Evolutionary conservation across 1,284 basidiomycete genomes (phyloP), one percentile per base, ranked within the genome.

Genomic region (Sphagnurus paluster): DNA sequence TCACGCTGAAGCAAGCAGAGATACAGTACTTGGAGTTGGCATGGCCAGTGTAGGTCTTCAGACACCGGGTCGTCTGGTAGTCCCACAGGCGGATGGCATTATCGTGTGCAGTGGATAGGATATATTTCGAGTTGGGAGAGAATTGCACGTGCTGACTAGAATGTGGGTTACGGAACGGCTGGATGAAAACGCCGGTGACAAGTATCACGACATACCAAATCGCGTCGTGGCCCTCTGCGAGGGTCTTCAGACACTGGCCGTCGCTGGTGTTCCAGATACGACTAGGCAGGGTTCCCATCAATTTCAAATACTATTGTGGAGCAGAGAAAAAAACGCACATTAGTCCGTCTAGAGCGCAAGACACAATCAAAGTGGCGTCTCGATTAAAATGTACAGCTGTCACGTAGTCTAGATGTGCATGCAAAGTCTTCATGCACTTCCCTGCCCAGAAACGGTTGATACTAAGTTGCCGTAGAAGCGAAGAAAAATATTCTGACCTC

Each of bases 191-290:
- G 40, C 26, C 13, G 11, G 13, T 37, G 42, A 35, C 11, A 39
- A 20, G 23, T 33, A 13, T 24, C 36, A 17, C 2, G 5, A 69
- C 76, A 33, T 63, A 93, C 84, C 95, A 90, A 24, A 96, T 84
- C 0, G 90, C 86, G 53, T 94, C 84, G 47, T 91, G 86, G 13
- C 88, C 90, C 67, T 98, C 94, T 6, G 93, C 90, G 8, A 99
- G 76, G 0, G 97, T 99, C 67, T 98, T 98, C 11, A 99, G 77
- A 67, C 97, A 99, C 61, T 97, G 93, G 0, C 94, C 96, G 5
- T 90, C 88, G 17, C 82, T 80, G 0, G 90, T 88, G 59, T 96
- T 93, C 97, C 97, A 99, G 62, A 97, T 87, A 19, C 94, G 93
- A 59, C 94, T 97, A 57, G 26, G 37, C 34, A 21, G 40, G 41